Evolutionary conservation across 306 rosid species (phyloP), one percentile per base, ranked within the genome.

Genomic region (Carpinus viminea): DNA sequence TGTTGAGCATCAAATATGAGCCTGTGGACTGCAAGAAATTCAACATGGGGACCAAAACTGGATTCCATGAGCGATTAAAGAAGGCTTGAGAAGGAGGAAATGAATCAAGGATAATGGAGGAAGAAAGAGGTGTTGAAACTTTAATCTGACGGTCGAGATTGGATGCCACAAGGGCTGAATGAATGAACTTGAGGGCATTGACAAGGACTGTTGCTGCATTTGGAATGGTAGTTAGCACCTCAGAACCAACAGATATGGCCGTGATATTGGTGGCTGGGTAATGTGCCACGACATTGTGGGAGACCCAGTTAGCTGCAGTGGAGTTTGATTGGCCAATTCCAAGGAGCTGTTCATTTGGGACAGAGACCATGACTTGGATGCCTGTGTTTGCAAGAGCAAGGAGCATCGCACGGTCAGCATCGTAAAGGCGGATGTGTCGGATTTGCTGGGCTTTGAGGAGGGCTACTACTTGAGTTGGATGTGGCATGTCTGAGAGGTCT

Each of bases 31-130:
- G 97, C 85, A 92, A 75, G 86, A 92, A 92, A 70, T 81, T 90
- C 20, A 92, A 93, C 79, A 92, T 74, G 3, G 97, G 97, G 57
- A 92, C 90, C 76, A 92, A 53, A 79, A 92, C 91, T 0, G 91
- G 79, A 83, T 90, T 78, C 81, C 83, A 79, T 0, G 97, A 85
- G 17, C 83, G 86, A 77, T 92, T 92, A 57, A 92, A 92, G 85
- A 92, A 92, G 46, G 97, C 97, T 81, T 92, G 97, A 20, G 95
- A 92, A 73, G 97, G 97, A 0, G 97, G 97, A 76, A 92, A 92
- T 1, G 97, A 92, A 73, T 92, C 97, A 4, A 92, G 96, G 84
- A 92, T 92, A 55, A 90, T 80, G 3, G 89, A 87, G 73, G 97
- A 92, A 12, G 97, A 79, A 77, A 90, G 88, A 9, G 97, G 93